These are phyloP conservation scores for Naumovozyma dairenensis DNA, from an alignment of 805 yeast species.

Conservation along the genomic window DNA sequence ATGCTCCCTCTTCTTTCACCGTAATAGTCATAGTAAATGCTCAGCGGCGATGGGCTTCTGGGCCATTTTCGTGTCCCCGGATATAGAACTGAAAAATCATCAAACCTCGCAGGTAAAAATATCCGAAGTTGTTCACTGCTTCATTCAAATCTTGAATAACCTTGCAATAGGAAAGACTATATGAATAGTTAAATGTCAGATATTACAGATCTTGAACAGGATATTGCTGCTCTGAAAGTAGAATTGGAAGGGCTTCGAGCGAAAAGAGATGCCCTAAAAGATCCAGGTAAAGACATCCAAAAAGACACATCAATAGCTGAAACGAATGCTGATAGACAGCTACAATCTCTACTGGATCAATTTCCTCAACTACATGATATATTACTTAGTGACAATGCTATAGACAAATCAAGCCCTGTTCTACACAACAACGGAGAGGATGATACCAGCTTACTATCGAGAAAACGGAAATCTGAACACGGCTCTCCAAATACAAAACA, in stretches of 20 bases:
- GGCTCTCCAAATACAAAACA: background rate
- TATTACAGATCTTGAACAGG: constrained; percentile 28
- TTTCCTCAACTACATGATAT: constrained; percentile 18
- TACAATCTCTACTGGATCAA: constrained; percentile 9
- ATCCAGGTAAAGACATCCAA: constrained; percentile 1
- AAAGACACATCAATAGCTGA: background rate
- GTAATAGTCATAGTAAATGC: no score
- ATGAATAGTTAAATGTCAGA: constrained; percentile 27
- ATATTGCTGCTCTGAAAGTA: constrained; percentile 28
- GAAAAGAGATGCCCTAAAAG: constrained; percentile 10
- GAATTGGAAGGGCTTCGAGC: constrained; percentile 19
- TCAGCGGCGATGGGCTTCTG: no score
- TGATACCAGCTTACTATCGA: background rate
- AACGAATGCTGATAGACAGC: constrained; percentile 2
- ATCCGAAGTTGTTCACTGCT: no score
- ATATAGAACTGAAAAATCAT: no score
- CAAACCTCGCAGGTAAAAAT: no score
- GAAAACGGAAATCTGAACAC: background rate
- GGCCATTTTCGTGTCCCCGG: no score
- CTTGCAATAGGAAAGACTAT: no score
- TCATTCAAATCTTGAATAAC: no score
- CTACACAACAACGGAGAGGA: background rate
- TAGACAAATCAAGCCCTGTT: background rate
- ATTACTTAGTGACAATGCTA: constrained; percentile 6
- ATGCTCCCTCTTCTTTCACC: no score